Base-by-base conservation (phyloP, 179 eudicot species). In the Pouteria campechiana region DNA sequence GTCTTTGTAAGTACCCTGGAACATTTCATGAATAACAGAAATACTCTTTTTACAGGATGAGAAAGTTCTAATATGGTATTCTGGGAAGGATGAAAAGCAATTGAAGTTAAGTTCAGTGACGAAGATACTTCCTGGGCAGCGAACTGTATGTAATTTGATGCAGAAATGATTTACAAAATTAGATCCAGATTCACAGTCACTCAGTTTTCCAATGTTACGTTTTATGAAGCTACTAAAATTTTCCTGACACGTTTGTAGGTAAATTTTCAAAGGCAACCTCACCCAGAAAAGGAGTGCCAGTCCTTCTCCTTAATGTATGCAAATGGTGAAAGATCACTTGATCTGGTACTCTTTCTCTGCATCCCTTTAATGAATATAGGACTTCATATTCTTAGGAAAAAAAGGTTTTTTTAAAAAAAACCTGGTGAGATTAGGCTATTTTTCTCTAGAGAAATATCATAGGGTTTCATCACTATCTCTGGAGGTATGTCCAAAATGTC, bases 341-440 rank as follows among this genome's bases (percentile, higher is more conserved):
- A 68, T 58, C 62, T 68, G 74, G 74, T 68, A 61, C 43, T 5
- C n/a, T n/a, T n/a, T n/a, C n/a, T n/a, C n/a, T n/a, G n/a, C n/a
- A n/a, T n/a, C n/a, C n/a, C n/a, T n/a, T n/a, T n/a, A n/a, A n/a
- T n/a, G n/a, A n/a, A n/a, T 34, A 0, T 19, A 10, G 4, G 49
- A 32, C 13, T 21, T 24, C 19, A 18, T 8, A 12, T 23, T 23
- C 28, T 10, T 14, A 10, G 13, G n/a, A 4, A 36, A 3, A 34
- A 37, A 6, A 17, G 17, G 11, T 7, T 20, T 20, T 15, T 3
- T 11, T 6, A 3, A 16, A 8, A 23, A 11, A 10, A n/a, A n/a
- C n/a, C n/a, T n/a, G n/a, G n/a, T n/a, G n/a, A n/a, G n/a, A n/a
- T n/a, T n/a, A n/a, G n/a, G n/a, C n/a, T n/a, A n/a, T n/a, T n/a